Evolutionary conservation across 768 basidiomycete genomes (phyloP).

Genomic region (Tulasnella calospora): DNA sequence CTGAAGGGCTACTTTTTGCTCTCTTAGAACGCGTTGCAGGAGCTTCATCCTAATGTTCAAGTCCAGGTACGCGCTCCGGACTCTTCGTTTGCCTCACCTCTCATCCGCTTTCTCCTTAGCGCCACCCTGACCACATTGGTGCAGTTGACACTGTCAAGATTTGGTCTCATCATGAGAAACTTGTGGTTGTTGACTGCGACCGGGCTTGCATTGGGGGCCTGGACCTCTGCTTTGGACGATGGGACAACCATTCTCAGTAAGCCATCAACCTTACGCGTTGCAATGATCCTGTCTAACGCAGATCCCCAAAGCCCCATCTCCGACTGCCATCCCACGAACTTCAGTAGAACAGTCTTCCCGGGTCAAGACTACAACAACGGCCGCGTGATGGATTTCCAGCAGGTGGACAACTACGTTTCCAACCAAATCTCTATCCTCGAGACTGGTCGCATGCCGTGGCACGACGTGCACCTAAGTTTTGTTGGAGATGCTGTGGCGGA

Average conservation of each 20-base stretch:
- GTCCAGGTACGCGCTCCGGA: slow-evolving; percentile 32
- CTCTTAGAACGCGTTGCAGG: slow-evolving; percentile 40
- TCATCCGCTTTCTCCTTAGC: neutral
- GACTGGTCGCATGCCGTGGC: slow-evolving; percentile 85
- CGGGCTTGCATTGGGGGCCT: slow-evolving; percentile 67
- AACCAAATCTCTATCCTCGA: slow-evolving; percentile 65
- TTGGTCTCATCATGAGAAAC: slow-evolving; percentile 92
- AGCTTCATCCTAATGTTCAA: slow-evolving; percentile 43
- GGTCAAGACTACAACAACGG: slow-evolving; percentile 93
- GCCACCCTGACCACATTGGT: slow-evolving; percentile 33
- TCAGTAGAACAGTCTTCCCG: slow-evolving; percentile 76
- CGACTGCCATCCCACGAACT: slow-evolving; percentile 87
- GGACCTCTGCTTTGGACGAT: slow-evolving; percentile 93
- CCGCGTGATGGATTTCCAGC: slow-evolving; percentile 75
- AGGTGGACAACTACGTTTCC: slow-evolving; percentile 68
- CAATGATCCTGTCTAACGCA: neutral
- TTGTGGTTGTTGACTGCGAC: slow-evolving; percentile 30
- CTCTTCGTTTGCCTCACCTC: neutral
- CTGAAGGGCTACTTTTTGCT: neutral
- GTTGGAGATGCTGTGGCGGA: slow-evolving; percentile 80
- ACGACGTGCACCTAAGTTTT: slow-evolving; percentile 85
- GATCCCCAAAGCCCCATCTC: slow-evolving; percentile 57
- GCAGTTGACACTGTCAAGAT: slow-evolving; percentile 49
- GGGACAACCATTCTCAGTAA: slow-evolving; percentile 82
- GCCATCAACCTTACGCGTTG: neutral